Base-by-base conservation (phyloP, 1,139 yeast genomes). In the Magnusiomyces starmeri region DNA sequence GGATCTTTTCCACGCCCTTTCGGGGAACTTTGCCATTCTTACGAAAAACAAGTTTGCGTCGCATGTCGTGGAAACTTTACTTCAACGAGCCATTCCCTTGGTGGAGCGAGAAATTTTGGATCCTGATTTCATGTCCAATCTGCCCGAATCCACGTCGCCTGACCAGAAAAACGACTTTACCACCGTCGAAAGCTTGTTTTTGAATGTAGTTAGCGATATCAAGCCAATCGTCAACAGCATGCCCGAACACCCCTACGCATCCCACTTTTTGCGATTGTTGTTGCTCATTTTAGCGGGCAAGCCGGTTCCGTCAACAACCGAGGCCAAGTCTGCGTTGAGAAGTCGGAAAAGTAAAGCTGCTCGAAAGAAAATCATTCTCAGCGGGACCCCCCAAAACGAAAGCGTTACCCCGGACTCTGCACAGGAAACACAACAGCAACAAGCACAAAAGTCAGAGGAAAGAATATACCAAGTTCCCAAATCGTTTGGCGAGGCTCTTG, bases 31-130 rank as follows among this genome's bases (percentile, higher is more conserved):
- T 63, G 79, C 77, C 26, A 79, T 85, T n/a, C 73, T 90, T 55
- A 79, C 94, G 1, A 82, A 81, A 60, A 97, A 92, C 63, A 89
- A 90, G 65, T 92, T 88, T 66, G 83, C 97, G 1, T 90, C 97
- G 0, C 98, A 92, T 67, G 95, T 94, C 51, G 75, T 89, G 50
- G 98, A 92, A 66, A 87, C 97, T 0, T 74, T 90, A 48, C 69
- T 92, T 41, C 87, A 85, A 29, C 75, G 94, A 65, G 69, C 80
- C 50, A 94, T 96, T 1, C 82, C 88, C 1, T 68, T 85, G 54
- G 76, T 87, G 25, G 96, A 89, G 66, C 81, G 79, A 59, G 96
- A 86, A 70, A 69, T 73, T 57, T 64, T 70, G 64, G 73, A 68
- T 43, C 54, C 55, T 4, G 45, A 47, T 4, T 37, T 49, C 12